Percentiles rank a stretch among this genome's conserved stretches.
Evolutionary conservation across 441 rosid genomes (phyloP).

Genomic region (Capsella rubella): DNA sequence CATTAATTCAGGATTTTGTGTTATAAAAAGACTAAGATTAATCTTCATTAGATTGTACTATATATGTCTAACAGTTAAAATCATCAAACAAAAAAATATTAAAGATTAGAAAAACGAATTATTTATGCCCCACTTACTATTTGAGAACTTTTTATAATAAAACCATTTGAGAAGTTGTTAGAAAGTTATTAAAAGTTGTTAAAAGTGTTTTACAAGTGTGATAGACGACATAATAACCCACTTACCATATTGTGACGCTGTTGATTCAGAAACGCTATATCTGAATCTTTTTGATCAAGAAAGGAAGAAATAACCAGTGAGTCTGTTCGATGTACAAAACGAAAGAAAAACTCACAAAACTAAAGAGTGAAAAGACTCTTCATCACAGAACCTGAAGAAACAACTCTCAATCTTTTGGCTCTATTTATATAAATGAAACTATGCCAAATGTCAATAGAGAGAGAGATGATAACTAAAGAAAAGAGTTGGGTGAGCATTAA

Average conservation of each 20-base stretch:
- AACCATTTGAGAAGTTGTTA: slow-evolving; percentile 26
- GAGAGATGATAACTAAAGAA: slow-evolving; percentile 10
- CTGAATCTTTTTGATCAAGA: background rate
- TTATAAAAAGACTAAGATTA: background rate
- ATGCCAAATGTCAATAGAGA: background rate
- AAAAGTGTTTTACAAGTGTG: slow-evolving; percentile 4
- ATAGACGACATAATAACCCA: background rate
- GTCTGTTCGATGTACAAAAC: background rate
- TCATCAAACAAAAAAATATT: background rate
- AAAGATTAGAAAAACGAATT: background rate
- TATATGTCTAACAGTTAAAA: background rate
- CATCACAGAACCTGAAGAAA: background rate
- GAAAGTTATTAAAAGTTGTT: slow-evolving; percentile 1
- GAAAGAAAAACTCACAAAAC: background rate
- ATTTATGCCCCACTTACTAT: slow-evolving; percentile 8
- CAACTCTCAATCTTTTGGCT: background rate
- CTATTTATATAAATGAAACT: slow-evolving; percentile 8
- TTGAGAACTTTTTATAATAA: background rate
- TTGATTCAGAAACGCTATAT: background rate
- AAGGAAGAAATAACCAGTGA: background rate
- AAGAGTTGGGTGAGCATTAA: slow-evolving; percentile 39
- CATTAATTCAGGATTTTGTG: background rate
- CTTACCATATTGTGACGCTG: slow-evolving; percentile 34
- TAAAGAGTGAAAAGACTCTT: background rate
- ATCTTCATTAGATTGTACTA: background rate